Conservation (phyloP, 352 stramenopile species). For the Globisporangium mamillatum region DNA sequence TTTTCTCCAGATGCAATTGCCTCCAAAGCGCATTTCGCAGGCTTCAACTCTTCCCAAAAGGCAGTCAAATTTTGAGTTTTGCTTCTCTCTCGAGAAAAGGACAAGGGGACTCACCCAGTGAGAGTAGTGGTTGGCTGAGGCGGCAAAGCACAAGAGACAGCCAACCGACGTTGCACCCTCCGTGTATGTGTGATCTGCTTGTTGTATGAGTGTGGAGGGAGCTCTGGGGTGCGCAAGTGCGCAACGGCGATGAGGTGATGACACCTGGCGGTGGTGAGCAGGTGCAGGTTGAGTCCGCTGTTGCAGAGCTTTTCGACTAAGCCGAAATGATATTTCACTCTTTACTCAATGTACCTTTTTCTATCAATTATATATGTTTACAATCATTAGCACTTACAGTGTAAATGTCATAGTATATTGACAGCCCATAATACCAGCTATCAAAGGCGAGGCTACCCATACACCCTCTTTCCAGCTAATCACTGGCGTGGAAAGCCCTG, state of each 20-base stretch:
- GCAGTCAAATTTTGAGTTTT: background rate
- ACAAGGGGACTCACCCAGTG: background rate
- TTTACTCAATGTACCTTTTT: background rate
- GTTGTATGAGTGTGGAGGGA: constrained; percentile 4
- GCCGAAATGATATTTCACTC: background rate
- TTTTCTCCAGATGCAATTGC: background rate
- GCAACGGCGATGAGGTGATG: constrained; percentile 1
- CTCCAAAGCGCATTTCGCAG: background rate
- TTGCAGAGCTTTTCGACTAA: constrained; percentile 6
- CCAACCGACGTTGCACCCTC: background rate
- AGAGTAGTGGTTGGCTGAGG: background rate
- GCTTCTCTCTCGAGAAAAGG: background rate
- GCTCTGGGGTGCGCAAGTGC: background rate
- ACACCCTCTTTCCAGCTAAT: background rate
- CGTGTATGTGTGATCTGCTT: background rate
- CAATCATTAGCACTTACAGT: background rate
- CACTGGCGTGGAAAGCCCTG: background rate
- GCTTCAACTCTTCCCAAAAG: background rate
- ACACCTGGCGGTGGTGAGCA: background rate
- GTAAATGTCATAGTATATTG: background rate
- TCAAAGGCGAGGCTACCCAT: too few relatives aligned
- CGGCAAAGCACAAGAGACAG: background rate
- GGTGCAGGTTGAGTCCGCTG: background rate
- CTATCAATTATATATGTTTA: background rate
- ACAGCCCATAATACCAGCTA: background rate